Evolutionary conservation across 2,329 filamentous ascomycete species (phyloP), one percentile per base, ranked within the genome.

Genomic region (Claviceps pazoutovae): DNA sequence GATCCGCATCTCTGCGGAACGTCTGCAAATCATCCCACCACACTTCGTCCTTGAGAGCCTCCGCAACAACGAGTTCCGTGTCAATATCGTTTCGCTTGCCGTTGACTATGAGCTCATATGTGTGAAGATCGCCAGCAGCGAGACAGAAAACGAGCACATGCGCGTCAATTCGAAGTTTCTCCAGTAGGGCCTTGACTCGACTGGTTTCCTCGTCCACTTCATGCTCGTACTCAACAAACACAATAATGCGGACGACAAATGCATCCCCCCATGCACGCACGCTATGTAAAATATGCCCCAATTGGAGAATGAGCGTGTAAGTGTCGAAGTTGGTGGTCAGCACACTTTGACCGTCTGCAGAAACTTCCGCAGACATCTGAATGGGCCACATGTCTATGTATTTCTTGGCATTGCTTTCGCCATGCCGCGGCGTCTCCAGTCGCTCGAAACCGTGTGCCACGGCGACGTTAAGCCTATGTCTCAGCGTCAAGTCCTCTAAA

Each of bases 381-480:
- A 95, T 93, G 0, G 88, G 88, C 88, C 88, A 95, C 4, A 95
- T 70, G 61, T 95, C 88, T 55, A 95, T 87, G 60, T 84, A 91
- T 60, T 82, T 86, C 62, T 91, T 91, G 4, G 71, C 72, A 50
- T 83, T 79, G 17, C 64, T 61, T 4, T 74, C 75, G 41, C 80
- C 72, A 1, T 73, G 65, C 19, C 78, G 73, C 0, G 88, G 88
- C 0, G 88, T 78, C 60, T 93, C 85, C 1, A 95, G 71, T 1
- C 79, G 69, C 50, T 88, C 80, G 56, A 94, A 95, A 0, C 87
- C 88, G 61, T 86, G 88, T 0, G 85, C 88, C 41, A 95, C 76
- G 1, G 87, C 88, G 26, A 94, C 86, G 59, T 95, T 95, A 53
- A 93, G 82, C 51, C 86, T 84, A 54, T 91, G 74, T 36, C 82